Evolutionary conservation across 371 early-diverging fungal genomes (phyloP), one percentile per base, ranked within the genome.

Genomic region (Parasitella parasitica): DNA sequence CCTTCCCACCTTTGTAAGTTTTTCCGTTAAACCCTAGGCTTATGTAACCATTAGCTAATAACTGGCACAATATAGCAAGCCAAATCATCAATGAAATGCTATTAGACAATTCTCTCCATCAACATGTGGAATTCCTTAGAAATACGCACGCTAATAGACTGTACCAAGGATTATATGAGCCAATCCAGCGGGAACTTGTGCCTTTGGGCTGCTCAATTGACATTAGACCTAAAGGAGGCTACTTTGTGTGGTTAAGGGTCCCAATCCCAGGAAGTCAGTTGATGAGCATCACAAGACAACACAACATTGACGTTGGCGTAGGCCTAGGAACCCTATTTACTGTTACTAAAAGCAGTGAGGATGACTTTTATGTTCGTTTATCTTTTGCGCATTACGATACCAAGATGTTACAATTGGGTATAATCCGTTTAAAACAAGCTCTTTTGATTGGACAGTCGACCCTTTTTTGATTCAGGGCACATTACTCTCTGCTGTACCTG

Each of bases 191-290:
- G 2, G 32, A 63, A 20, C 39, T 77, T 9, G 56, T 68, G 0
- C 76, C 80, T 0, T 35, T 80, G 8, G 80, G 80, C 6, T 80
- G 77, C 38, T 32, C 52, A 5, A 22, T 57, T 7, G 53, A 58
- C 1, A 38, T 53, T 11, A 37, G 46, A 35, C 80, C 80, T 4
- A 52, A 32, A 22, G 77, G 80, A 2, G 80, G 80, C 1, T 80
- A 80, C 57, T 80, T 80, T 65, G 52, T 80, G 24, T 80, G 80
- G 80, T 27, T 80, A 7, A 65, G 53, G 15, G 35, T 80, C 18
- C 80, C 80, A n/a, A 37, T 77, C n/a, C 50, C 28, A 12, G 59
- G 57, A 28, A 26, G 16, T 11, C 26, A 61, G 20, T 52, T 79
- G 39, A 49, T 61, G 24, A 39, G 61, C 13, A 54, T 59, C 11